Evolutionary conservation across 2,329 filamentous ascomycete species (phyloP), one percentile per base, ranked within the genome.

Genomic region (Talaromyces sp.): DNA sequence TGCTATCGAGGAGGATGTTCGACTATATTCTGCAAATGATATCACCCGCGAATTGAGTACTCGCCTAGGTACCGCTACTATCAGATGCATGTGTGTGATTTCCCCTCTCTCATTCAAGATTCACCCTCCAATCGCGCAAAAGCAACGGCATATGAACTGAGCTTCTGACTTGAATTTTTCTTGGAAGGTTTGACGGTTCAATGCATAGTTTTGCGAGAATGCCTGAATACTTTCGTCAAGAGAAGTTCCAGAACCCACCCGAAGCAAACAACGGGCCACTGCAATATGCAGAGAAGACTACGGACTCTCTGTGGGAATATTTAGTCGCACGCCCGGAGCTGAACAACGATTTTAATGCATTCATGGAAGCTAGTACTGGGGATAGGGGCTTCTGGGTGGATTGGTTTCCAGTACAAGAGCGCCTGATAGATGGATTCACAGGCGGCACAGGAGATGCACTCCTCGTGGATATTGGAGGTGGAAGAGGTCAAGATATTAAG

Each of bases 371-470:
- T n/a, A 49, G 49, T 14, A 58, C 61, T 4, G 55, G 32, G 3
- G 56, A 44, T 16, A 45, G 45, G 20, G 32, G 36, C 1, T 43
- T 55, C 43, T 68, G 62, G 65, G 48, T 58, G 11, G 47, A 62
- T n/a, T 63, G 57, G 55, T 65, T 62, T 37, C 55, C 57, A 10
- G 49, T 64, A 33, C 44, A 66, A 46, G 36, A 66, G n/a, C 42
- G 59, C 24, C 19, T 69, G 20, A 22, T 64, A 39, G 29, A 61
- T 41, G 58, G 50, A 3, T 53, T 52, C 32, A 33, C 17, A 13
- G 33, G 37, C 1, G 47, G 42, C 8, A 30, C 46, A 3, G 55
- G 58, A 4, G 54, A 54, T n/a, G 49, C 61, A 0, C 47, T 67
- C 1, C 32, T 63, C 7, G 59, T 64, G 19, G 62, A 65, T 27